Evolutionary conservation across 2,329 filamentous ascomycete genomes (phyloP).

Genomic region (Fusarium sp.): DNA sequence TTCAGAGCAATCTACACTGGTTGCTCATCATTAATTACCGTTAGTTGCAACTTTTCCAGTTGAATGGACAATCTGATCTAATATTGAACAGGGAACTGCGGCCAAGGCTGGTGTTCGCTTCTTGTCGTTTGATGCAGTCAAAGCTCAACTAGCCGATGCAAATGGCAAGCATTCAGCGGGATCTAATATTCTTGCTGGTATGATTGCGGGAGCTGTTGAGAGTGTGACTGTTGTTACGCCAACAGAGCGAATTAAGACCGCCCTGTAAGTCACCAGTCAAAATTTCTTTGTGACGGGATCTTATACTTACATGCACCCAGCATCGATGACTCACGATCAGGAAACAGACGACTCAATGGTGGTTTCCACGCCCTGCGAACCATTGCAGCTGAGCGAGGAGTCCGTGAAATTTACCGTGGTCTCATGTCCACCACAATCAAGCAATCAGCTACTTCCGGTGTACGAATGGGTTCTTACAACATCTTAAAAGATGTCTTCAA

Average conservation of each 20-base stretch:
- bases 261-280: constrained; percentile 53
- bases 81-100: constrained; percentile 58
- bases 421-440: constrained; percentile 59
- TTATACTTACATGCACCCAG: constrained; percentile 7
- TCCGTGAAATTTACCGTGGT: constrained; percentile 57
- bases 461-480: constrained; percentile 62
- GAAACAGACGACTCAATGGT: constrained; percentile 43
- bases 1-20: constrained; percentile 70
- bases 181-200: constrained; percentile 71
- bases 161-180: constrained; percentile 66
- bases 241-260: constrained; percentile 75
- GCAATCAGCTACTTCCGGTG: constrained; percentile 59
- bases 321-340: constrained; percentile 51
- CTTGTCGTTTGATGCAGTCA: constrained; percentile 73
- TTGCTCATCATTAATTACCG: constrained; percentile 67
- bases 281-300: neutral
- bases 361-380: constrained; percentile 47
- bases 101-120: constrained; percentile 75
- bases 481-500: constrained; percentile 51
- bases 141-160: constrained; percentile 65
- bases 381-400: constrained; percentile 54
- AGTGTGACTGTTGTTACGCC: constrained; percentile 74
- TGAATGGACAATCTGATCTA: neutral
- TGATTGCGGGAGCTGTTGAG: constrained; percentile 71
- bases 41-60: neutral